Evolutionary conservation across 805 yeast species (phyloP).

Genomic region (Cyberlindnera misumaiensis): DNA sequence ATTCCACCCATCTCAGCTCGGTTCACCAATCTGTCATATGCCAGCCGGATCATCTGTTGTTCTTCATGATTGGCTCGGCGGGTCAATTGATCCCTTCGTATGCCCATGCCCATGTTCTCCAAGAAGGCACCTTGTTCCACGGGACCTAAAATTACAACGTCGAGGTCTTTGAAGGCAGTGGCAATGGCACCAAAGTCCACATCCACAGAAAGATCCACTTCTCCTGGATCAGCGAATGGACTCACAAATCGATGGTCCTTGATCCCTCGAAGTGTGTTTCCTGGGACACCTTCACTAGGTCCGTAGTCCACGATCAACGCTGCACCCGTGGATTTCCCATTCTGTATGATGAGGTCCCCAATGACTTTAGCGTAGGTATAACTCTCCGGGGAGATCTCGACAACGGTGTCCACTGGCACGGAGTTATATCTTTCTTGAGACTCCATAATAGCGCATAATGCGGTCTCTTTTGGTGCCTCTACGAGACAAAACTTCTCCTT

Average conservation of each 20-base stretch:
- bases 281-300: conserved; percentile 52
- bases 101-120: conserved; percentile 67
- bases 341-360: conserved; percentile 32
- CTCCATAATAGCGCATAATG: conserved; percentile 51
- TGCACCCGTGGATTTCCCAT: conserved; percentile 44
- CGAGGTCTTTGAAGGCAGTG: conserved; percentile 14
- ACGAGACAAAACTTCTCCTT: conserved; percentile 44
- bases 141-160: conserved; percentile 43
- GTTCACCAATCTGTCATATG: conserved; percentile 58
- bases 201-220: conserved; percentile 75
- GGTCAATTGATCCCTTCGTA: conserved; percentile 55
- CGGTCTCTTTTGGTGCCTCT: conserved; percentile 52
- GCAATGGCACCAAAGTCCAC: conserved; percentile 68
- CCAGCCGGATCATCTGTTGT: conserved; percentile 43
- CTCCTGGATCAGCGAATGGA: conserved; percentile 72
- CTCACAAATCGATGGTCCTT: conserved; percentile 63
- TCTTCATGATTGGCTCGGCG: conserved; percentile 32
- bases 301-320: conserved; percentile 79
- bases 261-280: conserved; percentile 70
- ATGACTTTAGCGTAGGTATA: conserved; percentile 51
- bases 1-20: conserved; percentile 67
- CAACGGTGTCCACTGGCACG: conserved; percentile 49
- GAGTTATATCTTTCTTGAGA: conserved; percentile 41
- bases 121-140: conserved; percentile 76
- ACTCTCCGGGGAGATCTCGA: conserved; percentile 74